These are phyloP conservation scores for Lyophyllum shimeji DNA, from an alignment of 768 basidiomycete genomes.

Conservation along the genomic window DNA sequence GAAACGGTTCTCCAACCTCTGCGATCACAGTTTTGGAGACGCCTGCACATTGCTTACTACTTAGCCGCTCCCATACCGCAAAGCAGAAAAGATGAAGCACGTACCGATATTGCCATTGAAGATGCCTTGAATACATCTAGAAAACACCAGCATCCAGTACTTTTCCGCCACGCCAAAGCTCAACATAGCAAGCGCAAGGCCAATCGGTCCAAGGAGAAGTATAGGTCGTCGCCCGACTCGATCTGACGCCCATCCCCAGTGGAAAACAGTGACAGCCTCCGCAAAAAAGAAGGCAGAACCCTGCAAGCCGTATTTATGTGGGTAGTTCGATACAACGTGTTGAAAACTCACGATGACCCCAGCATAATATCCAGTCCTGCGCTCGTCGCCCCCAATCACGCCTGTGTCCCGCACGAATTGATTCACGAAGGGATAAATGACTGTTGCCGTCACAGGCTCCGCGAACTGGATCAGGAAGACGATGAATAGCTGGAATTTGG, in stretches of 20 bases:
- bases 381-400: slow-evolving; percentile 43
- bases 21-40: slow-evolving; percentile 45
- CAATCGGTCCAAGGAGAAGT: slow-evolving; percentile 40
- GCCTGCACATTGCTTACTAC: slow-evolving; percentile 22
- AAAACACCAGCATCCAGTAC: slow-evolving; percentile 32
- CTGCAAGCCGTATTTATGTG: slow-evolving; percentile 16
- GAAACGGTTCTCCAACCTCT: slow-evolving; percentile 30
- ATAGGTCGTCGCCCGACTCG: slow-evolving; percentile 42
- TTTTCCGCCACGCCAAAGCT: slow-evolving; percentile 41
- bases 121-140: slow-evolving; percentile 34
- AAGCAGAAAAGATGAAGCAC: not conserved
- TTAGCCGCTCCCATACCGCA: slow-evolving; percentile 4
- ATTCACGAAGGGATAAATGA: slow-evolving; percentile 47
- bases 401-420: slow-evolving; percentile 46
- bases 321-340: not conserved
- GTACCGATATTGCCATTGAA: slow-evolving; percentile 40
- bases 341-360: slow-evolving; percentile 39
- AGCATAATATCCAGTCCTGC: slow-evolving; percentile 47
- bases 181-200: slow-evolving; percentile 36
- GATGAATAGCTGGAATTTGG: slow-evolving; percentile 38
- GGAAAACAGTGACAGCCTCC: slow-evolving; percentile 41
- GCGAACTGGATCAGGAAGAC: slow-evolving; percentile 39
- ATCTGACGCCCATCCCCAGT: slow-evolving; percentile 46
- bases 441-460: slow-evolving; percentile 43
- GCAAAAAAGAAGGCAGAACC: slow-evolving; percentile 45